Base-by-base conservation (phyloP, 1,284 basidiomycete genomes). In the Agroathelia rolfsii region DNA sequence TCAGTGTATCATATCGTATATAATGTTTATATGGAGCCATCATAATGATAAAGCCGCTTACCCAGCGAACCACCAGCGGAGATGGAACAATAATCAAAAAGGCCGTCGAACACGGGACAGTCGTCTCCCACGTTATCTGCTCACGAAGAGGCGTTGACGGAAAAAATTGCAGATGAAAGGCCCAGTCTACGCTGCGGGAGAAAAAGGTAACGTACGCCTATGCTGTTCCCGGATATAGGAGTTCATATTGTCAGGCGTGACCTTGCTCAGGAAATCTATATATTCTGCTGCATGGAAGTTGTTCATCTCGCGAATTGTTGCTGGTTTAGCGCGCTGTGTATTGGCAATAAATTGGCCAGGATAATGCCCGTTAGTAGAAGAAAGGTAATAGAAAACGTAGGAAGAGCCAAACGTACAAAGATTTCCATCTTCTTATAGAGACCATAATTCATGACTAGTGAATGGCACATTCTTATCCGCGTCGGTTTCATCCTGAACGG, bases 381-480 rank as follows among this genome's bases (percentile, higher is more conserved):
- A n/a, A n/a, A n/a, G n/a, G n/a, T n/a, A n/a, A 28, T 30, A 16
- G 33, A 22, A 19, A 5, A n/a, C n/a, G n/a, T n/a, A n/a, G n/a
- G n/a, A n/a, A n/a, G n/a, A n/a, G n/a, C n/a, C n/a, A 24, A 13
- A 69, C 88, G 47, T 51, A 93, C 89, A 48, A 93, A 93, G 42
- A 95, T 94, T 59, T 94, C 89, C 89, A 94, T 94, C 58, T 89
- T 88, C 62, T 92, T 92, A 64, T 94, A 94, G 10, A 94, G 60
- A 15, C 93, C 93, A 53, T 97, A 98, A 63, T 98, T 98, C 95
- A 98, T 98, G 36, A 98, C 94, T 24, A 99, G 72, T 6, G 92
- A 94, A 61, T 99, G 95, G 52, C 93, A 96, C 95, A 99, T 98
- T 46, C 94, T 82, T 65, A 98, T 96, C 15, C 94, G 72, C 14